Evolutionary conservation across 148 eudicot species (phyloP).

Genomic region (Gaultheria prostrata): DNA sequence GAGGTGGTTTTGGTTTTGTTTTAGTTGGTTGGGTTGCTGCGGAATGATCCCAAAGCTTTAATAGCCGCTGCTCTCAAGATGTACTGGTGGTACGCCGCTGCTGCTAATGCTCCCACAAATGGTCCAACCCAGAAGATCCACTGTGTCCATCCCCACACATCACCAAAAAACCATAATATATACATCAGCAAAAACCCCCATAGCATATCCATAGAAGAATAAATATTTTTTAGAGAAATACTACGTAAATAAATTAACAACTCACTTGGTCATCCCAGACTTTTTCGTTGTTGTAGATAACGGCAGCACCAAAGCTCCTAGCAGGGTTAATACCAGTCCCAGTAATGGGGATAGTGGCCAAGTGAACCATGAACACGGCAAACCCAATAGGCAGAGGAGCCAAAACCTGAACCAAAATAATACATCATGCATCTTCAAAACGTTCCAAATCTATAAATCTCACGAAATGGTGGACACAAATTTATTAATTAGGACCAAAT

Average conservation of each 20-base stretch:
- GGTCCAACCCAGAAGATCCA: slow-evolving; percentile 99
- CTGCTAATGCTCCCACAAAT: slow-evolving; percentile 78
- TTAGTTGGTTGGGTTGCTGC: slow-evolving; percentile 84
- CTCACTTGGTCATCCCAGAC: slow-evolving; percentile 84
- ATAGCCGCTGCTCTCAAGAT: slow-evolving; percentile 82
- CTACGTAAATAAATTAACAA: not conserved
- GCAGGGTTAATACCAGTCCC: slow-evolving; percentile 97
- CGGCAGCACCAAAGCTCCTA: slow-evolving; percentile 89
- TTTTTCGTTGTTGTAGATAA: slow-evolving; percentile 62
- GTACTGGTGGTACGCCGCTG: slow-evolving; percentile 90
- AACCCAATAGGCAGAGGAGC: slow-evolving; percentile 93
- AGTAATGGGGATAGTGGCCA: slow-evolving; percentile 91
- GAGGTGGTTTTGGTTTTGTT: not conserved
- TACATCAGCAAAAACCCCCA: not conserved
- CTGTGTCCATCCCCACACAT: slow-evolving; percentile 39
- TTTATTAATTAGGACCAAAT: not conserved
- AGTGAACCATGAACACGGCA: slow-evolving; percentile 86
- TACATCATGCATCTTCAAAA: not conserved
- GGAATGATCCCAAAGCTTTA: slow-evolving; percentile 87
- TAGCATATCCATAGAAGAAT: not conserved
- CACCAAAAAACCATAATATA: no score
- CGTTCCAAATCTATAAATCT: no score
- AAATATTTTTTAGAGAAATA: not conserved
- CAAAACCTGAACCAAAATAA: slow-evolving; percentile 37
- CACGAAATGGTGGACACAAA: not conserved